Conservation (phyloP, 2,329 filamentous ascomycete species). For the Phoma herbarum region DNA sequence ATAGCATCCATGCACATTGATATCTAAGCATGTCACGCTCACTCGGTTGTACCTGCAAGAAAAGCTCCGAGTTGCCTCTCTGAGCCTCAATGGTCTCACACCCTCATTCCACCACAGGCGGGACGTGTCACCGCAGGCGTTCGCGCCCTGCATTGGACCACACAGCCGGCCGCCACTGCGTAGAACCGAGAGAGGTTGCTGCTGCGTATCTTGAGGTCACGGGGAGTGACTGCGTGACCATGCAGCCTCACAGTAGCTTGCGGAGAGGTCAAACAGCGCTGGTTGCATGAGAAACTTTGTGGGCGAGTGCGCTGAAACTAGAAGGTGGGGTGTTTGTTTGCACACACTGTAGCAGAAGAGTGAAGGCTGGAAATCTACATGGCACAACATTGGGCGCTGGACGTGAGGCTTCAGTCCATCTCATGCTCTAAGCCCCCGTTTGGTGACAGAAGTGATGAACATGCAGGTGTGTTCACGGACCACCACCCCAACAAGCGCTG, state of each 20-base stretch:
- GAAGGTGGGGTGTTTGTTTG: constrained; percentile 12
- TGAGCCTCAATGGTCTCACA: constrained; percentile 8
- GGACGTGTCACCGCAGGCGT: constrained; percentile 19
- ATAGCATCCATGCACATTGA: constrained; percentile 5
- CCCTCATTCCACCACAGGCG: constrained; percentile 17
- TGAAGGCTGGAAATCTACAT: neutral
- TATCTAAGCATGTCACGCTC: neutral
- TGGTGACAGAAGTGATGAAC: constrained; percentile 8
- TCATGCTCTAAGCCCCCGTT: neutral
- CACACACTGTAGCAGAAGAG: constrained; percentile 2
- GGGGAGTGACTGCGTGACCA: constrained; percentile 1
- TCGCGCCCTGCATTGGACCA: constrained; percentile 17
- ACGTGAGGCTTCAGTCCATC: constrained; percentile 3
- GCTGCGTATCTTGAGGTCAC: constrained; percentile 1
- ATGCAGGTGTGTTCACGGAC: constrained; percentile 11
- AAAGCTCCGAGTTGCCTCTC: constrained; percentile 10
- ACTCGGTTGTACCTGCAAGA: constrained; percentile 11
- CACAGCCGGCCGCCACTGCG: constrained; percentile 5
- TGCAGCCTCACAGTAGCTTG: neutral
- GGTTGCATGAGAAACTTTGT: constrained; percentile 30
- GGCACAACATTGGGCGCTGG: neutral
- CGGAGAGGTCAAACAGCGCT: constrained; percentile 22
- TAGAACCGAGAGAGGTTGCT: neutral
- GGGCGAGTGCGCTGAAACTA: constrained; percentile 31
- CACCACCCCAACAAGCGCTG: constrained; percentile 17